Percentiles rank a stretch among this genome's conserved stretches.
Conservation (phyloP, 495 filamentous ascomycete species). For the Achaetomiella virescens region DNA sequence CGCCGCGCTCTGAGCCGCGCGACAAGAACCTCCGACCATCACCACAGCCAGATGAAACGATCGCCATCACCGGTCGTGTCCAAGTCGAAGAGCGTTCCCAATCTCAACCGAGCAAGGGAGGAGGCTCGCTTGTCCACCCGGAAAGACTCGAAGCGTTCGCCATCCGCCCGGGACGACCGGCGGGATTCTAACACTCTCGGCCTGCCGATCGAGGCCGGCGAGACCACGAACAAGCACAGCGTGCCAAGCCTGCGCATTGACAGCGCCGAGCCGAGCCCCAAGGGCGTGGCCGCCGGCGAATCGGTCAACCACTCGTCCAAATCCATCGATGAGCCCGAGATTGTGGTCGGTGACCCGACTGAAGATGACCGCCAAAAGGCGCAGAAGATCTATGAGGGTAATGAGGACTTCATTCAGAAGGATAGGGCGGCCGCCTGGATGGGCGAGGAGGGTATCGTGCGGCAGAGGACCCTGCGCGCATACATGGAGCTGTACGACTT, state of each 20-base stretch:
- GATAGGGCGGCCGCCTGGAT: conserved; percentile 83
- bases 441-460: conserved; percentile 64
- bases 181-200: conserved; percentile 32
- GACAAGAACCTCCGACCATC: conserved; percentile 20
- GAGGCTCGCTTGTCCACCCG: conserved; percentile 15
- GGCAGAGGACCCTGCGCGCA: conserved; percentile 63
- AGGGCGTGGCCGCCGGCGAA: conserved; percentile 11
- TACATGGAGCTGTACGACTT: conserved; percentile 94
- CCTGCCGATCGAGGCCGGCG: conserved; percentile 37
- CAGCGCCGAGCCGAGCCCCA: conserved; percentile 27
- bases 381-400: conserved; percentile 76
- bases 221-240: conserved; percentile 42
- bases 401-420: conserved; percentile 70
- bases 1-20: conserved; percentile 8
- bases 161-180: conserved; percentile 34
- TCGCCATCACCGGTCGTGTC: conserved; percentile 29
- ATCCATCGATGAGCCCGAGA: conserved; percentile 45
- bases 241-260: conserved; percentile 34
- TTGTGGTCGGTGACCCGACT: conserved; percentile 44
- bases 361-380: conserved; percentile 69
- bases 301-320: conserved; percentile 26
- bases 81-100: conserved; percentile 32
- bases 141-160: conserved; percentile 8
- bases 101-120: conserved; percentile 17
- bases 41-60: conserved; percentile 13